phyloP scores from a whole-genome alignment of 108 stramenopile genomes.

The Discostella stelligeroides region DNA sequence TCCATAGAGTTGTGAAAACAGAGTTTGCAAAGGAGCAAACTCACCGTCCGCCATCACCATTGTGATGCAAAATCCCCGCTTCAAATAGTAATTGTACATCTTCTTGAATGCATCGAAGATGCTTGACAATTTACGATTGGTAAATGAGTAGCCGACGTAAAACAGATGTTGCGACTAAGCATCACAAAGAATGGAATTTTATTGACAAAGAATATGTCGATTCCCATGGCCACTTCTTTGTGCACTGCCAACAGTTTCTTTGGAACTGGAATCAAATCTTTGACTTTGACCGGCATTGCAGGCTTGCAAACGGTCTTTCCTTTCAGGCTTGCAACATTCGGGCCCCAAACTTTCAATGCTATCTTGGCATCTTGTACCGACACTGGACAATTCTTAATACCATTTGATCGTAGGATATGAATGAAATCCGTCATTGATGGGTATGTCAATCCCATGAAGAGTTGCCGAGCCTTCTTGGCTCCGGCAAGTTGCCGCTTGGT shows the following conservation, averaged over 20 bases:
- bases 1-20: too few relatives aligned
- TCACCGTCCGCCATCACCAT: too few relatives aligned
- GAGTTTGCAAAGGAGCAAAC: too few relatives aligned
- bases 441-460: conserved; percentile 1
- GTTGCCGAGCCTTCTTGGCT: conserved; percentile 8
- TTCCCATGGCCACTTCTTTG: neutral
- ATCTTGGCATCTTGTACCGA: conserved; percentile 10
- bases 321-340: too few relatives aligned
- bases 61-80: conserved; percentile 6
- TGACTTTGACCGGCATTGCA: neutral
- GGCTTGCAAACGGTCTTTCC: conserved; percentile 8
- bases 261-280: neutral
- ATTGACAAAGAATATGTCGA: too few relatives aligned
- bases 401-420: conserved; percentile 6
- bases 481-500: conserved; percentile 5
- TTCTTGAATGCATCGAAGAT: conserved; percentile 4
- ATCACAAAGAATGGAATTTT: neutral
- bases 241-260: neutral
- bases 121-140: neutral
- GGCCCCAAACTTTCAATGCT: conserved; percentile 7
- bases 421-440: conserved; percentile 12
- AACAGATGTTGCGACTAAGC: too few relatives aligned
- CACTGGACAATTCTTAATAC: conserved; percentile 17
- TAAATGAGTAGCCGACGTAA: conserved; percentile 16
- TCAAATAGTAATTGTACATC: neutral